Percentiles rank a stretch among this genome's conserved stretches.
phyloP scores from a whole-genome alignment of 1,284 basidiomycete species.

The Heterobasidion occidentale region DNA sequence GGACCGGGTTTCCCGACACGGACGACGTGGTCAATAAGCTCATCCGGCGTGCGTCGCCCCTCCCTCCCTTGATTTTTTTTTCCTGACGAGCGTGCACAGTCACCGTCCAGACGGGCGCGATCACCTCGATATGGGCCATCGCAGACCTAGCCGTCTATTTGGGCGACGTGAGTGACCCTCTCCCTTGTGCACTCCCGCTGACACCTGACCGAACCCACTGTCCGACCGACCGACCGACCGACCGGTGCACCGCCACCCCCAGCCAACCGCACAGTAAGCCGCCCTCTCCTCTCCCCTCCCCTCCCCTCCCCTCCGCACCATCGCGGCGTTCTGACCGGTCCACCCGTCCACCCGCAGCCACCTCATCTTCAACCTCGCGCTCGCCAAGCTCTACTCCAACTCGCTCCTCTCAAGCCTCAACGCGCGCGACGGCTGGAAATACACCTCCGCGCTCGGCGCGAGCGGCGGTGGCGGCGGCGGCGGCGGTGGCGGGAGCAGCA shows the following conservation, averaged over 20 bases:
- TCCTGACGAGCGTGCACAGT: not conserved
- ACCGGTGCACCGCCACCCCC: no score
- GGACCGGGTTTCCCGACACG: not conserved
- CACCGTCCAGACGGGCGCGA: not conserved
- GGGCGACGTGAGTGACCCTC: conserved; percentile 4
- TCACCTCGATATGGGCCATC: conserved; percentile 10
- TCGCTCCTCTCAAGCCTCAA: not conserved
- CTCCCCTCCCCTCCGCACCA: no score
- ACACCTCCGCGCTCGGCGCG: not conserved
- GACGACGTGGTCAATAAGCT: not conserved
- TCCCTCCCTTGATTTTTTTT: no score
- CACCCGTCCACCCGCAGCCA: not conserved
- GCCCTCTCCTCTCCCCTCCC: no score
- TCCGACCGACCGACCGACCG: no score
- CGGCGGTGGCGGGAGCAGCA: no score
- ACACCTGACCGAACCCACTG: not conserved
- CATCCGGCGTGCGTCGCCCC: not conserved
- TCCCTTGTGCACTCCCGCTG: not conserved
- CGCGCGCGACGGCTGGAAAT: not conserved
- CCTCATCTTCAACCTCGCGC: not conserved
- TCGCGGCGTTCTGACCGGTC: not conserved
- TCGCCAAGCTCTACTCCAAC: not conserved
- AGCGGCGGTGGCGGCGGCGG: not conserved
- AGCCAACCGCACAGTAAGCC: not conserved
- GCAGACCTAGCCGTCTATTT: conserved; percentile 18